Conservation (phyloP, 2,329 filamentous ascomycete species). For the Curvularia verruculosa region DNA sequence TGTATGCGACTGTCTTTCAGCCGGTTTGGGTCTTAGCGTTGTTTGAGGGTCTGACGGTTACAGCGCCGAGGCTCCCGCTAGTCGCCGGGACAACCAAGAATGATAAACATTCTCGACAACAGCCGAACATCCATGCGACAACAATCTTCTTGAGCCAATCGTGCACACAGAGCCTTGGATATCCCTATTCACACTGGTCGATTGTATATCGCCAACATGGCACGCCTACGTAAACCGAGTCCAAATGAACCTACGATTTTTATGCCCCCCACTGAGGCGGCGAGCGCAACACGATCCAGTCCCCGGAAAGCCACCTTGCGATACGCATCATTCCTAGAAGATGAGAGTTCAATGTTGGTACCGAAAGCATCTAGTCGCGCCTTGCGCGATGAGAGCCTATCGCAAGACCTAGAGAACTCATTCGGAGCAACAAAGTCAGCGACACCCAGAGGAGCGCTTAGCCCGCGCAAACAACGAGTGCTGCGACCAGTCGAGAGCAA, state of each 20-base stretch:
- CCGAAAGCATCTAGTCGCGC: constrained; percentile 37
- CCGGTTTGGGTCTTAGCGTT: background rate
- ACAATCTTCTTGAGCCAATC: constrained; percentile 14
- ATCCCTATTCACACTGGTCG: constrained; percentile 7
- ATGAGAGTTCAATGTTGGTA: constrained; percentile 29
- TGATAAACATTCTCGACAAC: constrained; percentile 19
- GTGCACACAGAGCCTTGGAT: constrained; percentile 2
- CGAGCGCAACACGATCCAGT: constrained; percentile 32
- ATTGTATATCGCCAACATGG: constrained; percentile 30
- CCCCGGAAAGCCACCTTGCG: constrained; percentile 34
- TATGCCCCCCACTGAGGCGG: constrained; percentile 22
- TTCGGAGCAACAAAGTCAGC: constrained; percentile 31
- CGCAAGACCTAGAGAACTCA: constrained; percentile 31
- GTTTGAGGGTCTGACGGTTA: background rate
- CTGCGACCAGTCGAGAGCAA: constrained; percentile 44
- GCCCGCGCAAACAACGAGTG: constrained; percentile 41
- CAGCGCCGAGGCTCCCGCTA: constrained; percentile 3
- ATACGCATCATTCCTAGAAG: constrained; percentile 23
- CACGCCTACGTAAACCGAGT: constrained; percentile 44
- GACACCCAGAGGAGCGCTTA: constrained; percentile 15
- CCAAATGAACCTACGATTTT: constrained; percentile 32
- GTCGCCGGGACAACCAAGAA: constrained; percentile 17
- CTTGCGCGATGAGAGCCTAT: constrained; percentile 29
- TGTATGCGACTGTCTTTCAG: background rate
- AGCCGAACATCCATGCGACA: constrained; percentile 7